Percentiles rank a stretch among this genome's conserved stretches.
phyloP scores from a whole-genome alignment of 2,329 filamentous ascomycete species.

The Chaetomiaceae sp. region DNA sequence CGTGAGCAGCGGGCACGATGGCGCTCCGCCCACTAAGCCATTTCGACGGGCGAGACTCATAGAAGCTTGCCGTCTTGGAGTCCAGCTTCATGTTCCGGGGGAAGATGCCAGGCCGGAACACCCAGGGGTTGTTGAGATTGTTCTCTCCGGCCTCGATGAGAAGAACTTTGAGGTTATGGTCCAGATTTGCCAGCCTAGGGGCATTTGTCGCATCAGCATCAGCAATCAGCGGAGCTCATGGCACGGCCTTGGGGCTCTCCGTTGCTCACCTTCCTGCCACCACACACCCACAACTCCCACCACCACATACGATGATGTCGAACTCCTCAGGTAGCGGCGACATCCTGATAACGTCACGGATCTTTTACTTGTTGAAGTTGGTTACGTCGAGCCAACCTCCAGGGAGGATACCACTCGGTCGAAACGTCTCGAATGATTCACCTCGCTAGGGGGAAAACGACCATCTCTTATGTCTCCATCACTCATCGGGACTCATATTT shows the following conservation, averaged over 20 bases:
- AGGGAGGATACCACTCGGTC: background rate
- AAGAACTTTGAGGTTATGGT: conserved; percentile 67
- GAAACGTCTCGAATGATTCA: background rate
- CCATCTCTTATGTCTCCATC: background rate
- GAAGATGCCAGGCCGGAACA: conserved; percentile 71
- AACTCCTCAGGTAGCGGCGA: conserved; percentile 66
- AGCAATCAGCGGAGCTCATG: too few species aligned
- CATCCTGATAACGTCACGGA: conserved; percentile 27
- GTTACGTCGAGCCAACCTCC: background rate
- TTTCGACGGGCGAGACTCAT: conserved; percentile 70
- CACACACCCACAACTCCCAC: conserved; percentile 63
- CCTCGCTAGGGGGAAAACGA: background rate
- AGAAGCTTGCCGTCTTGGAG: conserved; percentile 78
- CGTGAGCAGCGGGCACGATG: conserved; percentile 69
- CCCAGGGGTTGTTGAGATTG: conserved; percentile 74
- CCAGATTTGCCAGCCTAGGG: conserved; percentile 63
- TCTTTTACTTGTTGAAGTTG: background rate
- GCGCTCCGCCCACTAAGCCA: conserved; percentile 67
- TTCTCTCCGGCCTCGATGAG: conserved; percentile 68
- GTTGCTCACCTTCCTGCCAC: conserved; percentile 52
- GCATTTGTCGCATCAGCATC: too few species aligned
- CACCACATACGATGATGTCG: conserved; percentile 75
- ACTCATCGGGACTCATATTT: background rate
- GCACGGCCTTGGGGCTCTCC: too few species aligned
- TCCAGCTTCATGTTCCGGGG: conserved; percentile 75